Evolutionary conservation across 495 filamentous ascomycete species (phyloP), one percentile per base, ranked within the genome.

Genomic region (Talaromyces adpressus): DNA sequence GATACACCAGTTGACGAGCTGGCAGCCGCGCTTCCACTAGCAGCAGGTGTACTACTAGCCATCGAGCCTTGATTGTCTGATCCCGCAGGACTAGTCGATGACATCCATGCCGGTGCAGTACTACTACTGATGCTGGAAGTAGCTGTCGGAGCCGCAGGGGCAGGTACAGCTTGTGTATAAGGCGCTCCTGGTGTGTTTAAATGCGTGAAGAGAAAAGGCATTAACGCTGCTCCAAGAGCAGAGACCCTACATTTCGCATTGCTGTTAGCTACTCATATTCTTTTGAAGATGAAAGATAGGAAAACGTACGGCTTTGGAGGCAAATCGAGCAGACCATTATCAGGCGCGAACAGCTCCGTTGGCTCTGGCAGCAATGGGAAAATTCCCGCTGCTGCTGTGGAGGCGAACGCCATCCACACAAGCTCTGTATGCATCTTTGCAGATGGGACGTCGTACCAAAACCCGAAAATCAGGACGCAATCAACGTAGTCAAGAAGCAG

Each of bases 361-460:
- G 60, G 60, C 41, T 51, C 60, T 29, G 60, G 47, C 60, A 62
- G 45, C n/a, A 61, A 61, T 23, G 58, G 58, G 32, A 51, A 6
- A 5, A 62, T 27, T 22, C 25, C 41, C 27, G 60, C 60, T 18
- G n/a, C 60, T 51, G 60, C 60, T 32, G 47, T 32, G 25, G 60
- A 62, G 60, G 47, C 60, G 53, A 62, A 20, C 22, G 47, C 60
- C 60, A 62, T 32, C 60, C 60, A 62, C 27, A 49, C 27, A 47
- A 49, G 45, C 25, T 62, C 25, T 62, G 32, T 62, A 62, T 62
- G 51, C 60, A 62, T 62, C 23, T 23, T 52, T 30, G 41, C 1
- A 2, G 30, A 22, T 32, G 45, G 32, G 9, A 25, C 27, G 9
- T 5, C 5, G 29, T 20, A 34, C 27, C 9, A 36, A 36, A 36